Evolutionary conservation across 1,139 yeast species (phyloP).

Genomic region (Candida pseudoviswanathii): DNA sequence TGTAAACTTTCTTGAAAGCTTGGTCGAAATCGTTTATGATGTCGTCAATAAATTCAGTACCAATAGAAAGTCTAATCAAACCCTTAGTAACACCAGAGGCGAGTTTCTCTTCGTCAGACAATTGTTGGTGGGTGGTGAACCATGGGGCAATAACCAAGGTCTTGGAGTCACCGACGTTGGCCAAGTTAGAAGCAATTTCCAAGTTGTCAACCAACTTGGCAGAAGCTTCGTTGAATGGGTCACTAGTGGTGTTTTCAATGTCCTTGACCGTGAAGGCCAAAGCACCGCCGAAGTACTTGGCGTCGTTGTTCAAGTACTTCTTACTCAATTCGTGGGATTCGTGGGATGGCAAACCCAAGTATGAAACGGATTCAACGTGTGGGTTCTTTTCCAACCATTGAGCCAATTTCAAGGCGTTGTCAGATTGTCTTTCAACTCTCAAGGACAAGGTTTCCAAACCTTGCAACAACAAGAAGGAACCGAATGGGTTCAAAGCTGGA

Average conservation of each 20-base stretch:
- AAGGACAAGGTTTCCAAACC: slow-evolving; percentile 93
- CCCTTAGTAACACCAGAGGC: slow-evolving; percentile 87
- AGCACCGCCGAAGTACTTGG: slow-evolving; percentile 78
- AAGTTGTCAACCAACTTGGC: slow-evolving; percentile 81
- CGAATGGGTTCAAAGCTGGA: slow-evolving; percentile 86
- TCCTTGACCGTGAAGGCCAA: slow-evolving; percentile 87
- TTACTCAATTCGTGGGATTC: slow-evolving; percentile 79
- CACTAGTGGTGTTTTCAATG: slow-evolving; percentile 43
- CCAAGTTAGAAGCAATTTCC: slow-evolving; percentile 85
- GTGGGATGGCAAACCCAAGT: slow-evolving; percentile 86
- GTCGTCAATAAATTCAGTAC: slow-evolving; percentile 89
- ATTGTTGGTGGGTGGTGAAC: slow-evolving; percentile 93
- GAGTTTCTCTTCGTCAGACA: slow-evolving; percentile 74
- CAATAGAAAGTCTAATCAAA: slow-evolving; percentile 84
- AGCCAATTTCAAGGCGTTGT: slow-evolving; percentile 83
- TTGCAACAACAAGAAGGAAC: slow-evolving; percentile 79
- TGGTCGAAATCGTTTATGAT: slow-evolving; percentile 85
- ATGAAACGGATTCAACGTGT: slow-evolving; percentile 84
- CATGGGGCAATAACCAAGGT: slow-evolving; percentile 94
- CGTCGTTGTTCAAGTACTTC: slow-evolving; percentile 65
- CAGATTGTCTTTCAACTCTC: slow-evolving; percentile 89
- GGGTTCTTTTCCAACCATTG: slow-evolving; percentile 70
- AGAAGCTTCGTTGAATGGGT: slow-evolving; percentile 71
- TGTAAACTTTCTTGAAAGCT: slow-evolving; percentile 62
- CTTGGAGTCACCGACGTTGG: slow-evolving; percentile 96